Evolutionary conservation across 1,284 basidiomycete species (phyloP).

Genomic region (Naganishia albida): DNA sequence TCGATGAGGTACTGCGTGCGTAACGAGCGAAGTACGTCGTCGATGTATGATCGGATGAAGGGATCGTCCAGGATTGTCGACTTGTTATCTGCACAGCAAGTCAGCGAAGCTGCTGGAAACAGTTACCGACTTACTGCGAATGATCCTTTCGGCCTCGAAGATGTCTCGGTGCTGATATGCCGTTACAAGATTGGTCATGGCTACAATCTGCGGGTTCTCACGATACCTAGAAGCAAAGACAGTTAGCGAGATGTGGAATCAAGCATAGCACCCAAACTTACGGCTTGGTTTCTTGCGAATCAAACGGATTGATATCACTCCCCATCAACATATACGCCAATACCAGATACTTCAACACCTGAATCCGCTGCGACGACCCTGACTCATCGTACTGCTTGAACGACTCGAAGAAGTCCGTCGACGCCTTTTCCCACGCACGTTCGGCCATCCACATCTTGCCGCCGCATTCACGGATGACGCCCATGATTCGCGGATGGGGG

Average conservation of each 20-base stretch:
- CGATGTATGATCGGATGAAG: constrained; percentile 91
- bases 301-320: constrained; percentile 98
- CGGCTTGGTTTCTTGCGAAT: constrained; percentile 99
- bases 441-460: constrained; percentile 99
- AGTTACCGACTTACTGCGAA: constrained; percentile 64
- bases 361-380: constrained; percentile 91
- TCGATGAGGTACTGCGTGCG: constrained; percentile 96
- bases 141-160: constrained; percentile 90
- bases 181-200: constrained; percentile 95
- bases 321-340: constrained; percentile 98
- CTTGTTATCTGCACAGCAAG: constrained; percentile 69
- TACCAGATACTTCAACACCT: constrained; percentile 97
- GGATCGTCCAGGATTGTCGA: constrained; percentile 91
- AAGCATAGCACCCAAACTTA: constrained; percentile 53
- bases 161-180: constrained; percentile 96
- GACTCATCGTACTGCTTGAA: constrained; percentile 99
- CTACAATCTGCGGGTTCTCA: constrained; percentile 91
- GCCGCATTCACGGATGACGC: constrained; percentile 97
- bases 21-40: constrained; percentile 87
- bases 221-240: constrained; percentile 69
- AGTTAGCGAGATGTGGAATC: background rate
- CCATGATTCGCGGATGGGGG: constrained; percentile 97
- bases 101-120: background rate
- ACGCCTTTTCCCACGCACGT: constrained; percentile 93
- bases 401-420: constrained; percentile 97